phyloP scores from a whole-genome alignment of 495 filamentous ascomycete genomes.

The Penicillium paxilli region DNA sequence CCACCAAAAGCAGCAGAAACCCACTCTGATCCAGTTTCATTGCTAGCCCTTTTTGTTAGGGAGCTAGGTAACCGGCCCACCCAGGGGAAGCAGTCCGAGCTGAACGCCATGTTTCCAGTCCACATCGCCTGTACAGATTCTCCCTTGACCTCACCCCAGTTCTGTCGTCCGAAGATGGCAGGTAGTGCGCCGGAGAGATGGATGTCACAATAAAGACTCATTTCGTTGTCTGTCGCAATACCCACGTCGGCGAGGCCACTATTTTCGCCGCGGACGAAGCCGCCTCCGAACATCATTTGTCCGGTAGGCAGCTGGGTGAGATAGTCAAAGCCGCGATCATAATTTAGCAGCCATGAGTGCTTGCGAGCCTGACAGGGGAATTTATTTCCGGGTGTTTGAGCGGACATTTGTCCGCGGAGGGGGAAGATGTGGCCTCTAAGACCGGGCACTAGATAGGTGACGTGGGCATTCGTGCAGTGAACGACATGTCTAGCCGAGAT shows the following conservation, averaged over 20 bases:
- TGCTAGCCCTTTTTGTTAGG: slow-evolving; percentile 29
- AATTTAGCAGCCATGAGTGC: slow-evolving; percentile 40
- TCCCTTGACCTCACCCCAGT: slow-evolving; percentile 33
- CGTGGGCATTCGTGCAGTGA: slow-evolving; percentile 79
- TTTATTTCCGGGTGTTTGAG: slow-evolving; percentile 55
- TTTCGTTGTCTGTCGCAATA: slow-evolving; percentile 28
- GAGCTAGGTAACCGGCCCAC: slow-evolving; percentile 64
- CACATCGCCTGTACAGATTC: slow-evolving; percentile 63
- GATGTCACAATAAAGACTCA: slow-evolving; percentile 32
- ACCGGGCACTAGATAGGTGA: slow-evolving; percentile 66
- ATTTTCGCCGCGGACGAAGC: slow-evolving; percentile 45
- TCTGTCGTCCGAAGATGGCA: slow-evolving; percentile 29
- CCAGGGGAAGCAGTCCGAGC: slow-evolving; percentile 67
- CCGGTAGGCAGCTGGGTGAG: slow-evolving; percentile 64
- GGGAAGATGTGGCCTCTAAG: slow-evolving; percentile 75
- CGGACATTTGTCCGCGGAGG: slow-evolving; percentile 59
- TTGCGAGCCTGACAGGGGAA: slow-evolving; percentile 30
- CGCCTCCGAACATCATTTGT: slow-evolving; percentile 68
- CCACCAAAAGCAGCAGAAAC: slow-evolving; percentile 66
- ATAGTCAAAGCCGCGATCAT: slow-evolving; percentile 76
- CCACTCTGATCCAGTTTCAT: slow-evolving; percentile 43
- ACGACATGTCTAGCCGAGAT: slow-evolving; percentile 61
- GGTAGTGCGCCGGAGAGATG: slow-evolving; percentile 31
- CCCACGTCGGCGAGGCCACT: slow-evolving; percentile 52
- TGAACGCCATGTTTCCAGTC: slow-evolving; percentile 84